These are phyloP conservation scores for Dichotomocladium elegans DNA, from an alignment of 371 early-diverging fungal genomes.

Conservation along the genomic window DNA sequence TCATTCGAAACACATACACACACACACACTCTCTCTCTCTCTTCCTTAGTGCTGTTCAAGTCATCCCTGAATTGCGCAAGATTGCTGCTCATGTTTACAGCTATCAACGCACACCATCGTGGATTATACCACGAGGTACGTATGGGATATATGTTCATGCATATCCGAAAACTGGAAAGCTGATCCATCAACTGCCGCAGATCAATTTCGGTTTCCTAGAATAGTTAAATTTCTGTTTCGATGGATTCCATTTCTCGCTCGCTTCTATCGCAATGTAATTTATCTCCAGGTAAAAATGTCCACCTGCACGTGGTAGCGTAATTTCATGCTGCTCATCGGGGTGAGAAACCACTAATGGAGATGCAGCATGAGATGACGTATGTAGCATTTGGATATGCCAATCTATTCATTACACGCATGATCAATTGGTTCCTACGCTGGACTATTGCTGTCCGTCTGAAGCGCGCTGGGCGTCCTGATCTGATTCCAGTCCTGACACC, in stretches of 20 bases:
- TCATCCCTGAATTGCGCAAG: conserved; percentile 43
- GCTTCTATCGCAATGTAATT: conserved; percentile 14
- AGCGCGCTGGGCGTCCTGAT: conserved; percentile 17
- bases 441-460: conserved; percentile 5
- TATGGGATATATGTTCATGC: conserved; percentile 8
- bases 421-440: not conserved
- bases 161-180: too few relatives aligned
- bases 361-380: conserved; percentile 14
- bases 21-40: not conserved
- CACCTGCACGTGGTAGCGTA: too few relatives aligned
- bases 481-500: conserved; percentile 17
- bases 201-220: conserved; percentile 8
- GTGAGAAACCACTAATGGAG: not conserved
- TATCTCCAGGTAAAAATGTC: conserved; percentile 15
- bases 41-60: conserved; percentile 56
- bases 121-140: conserved; percentile 37
- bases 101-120: conserved; percentile 55
- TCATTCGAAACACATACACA: not conserved
- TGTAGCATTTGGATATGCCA: conserved; percentile 10
- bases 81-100: conserved; percentile 43
- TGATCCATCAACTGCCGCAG: conserved; percentile 1
- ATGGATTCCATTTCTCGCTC: conserved; percentile 18
- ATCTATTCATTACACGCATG: not conserved
- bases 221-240: conserved; percentile 12
- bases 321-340: not conserved